phyloP scores from a whole-genome alignment of 2,329 filamentous ascomycete species.

The Ceratocystis diversiconidia region DNA sequence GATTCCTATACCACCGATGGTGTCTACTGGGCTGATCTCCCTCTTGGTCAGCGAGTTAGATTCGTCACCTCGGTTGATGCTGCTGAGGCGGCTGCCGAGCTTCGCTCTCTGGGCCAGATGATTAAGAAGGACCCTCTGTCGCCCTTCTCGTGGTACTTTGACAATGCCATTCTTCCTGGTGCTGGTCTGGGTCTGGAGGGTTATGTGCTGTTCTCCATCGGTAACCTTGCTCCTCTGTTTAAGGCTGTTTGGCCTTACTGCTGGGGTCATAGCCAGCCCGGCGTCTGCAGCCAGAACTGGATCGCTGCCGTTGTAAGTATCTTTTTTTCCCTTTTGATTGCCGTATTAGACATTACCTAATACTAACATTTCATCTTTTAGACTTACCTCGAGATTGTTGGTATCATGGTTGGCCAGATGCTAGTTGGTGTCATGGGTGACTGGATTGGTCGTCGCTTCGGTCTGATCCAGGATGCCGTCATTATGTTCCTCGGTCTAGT shows the following conservation, averaged over 20 bases:
- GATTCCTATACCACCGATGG: constrained; percentile 75
- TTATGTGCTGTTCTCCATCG: constrained; percentile 94
- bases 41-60: constrained; percentile 49
- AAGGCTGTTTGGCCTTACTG: constrained; percentile 59
- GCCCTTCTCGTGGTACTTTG: constrained; percentile 73
- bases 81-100: constrained; percentile 54
- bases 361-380: constrained; percentile 7
- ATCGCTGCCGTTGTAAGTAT: constrained; percentile 46
- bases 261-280: constrained; percentile 49
- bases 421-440: constrained; percentile 60
- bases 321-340: not conserved
- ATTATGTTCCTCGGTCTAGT: constrained; percentile 91
- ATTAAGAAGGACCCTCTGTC: constrained; percentile 74
- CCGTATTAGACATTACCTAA: not conserved
- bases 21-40: constrained; percentile 85
- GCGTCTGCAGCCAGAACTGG: constrained; percentile 61
- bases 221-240: constrained; percentile 77
- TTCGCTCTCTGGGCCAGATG: constrained; percentile 56
- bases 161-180: constrained; percentile 82
- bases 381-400: constrained; percentile 82
- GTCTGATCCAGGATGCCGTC: constrained; percentile 81
- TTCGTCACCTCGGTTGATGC: constrained; percentile 67
- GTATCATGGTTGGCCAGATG: constrained; percentile 90
- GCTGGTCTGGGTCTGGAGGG: constrained; percentile 86
- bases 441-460: constrained; percentile 83